Evolutionary conservation across 352 stramenopile genomes (phyloP).

Genomic region (Globisporangium spinosum): DNA sequence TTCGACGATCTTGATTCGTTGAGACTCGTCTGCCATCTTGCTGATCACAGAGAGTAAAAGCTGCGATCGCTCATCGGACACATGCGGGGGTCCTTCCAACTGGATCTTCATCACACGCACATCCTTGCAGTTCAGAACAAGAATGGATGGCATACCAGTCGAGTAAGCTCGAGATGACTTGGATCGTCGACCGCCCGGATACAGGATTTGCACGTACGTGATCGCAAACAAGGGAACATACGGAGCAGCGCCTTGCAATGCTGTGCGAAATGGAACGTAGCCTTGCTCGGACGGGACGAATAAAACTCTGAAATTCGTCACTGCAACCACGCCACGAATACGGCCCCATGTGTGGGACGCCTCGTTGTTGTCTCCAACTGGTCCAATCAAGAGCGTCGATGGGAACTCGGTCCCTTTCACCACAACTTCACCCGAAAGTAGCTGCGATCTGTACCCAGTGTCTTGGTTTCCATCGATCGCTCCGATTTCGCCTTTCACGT

Average conservation of each 20-base stretch:
- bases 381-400: constrained; percentile 58
- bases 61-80: constrained; percentile 54
- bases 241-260: constrained; percentile 36
- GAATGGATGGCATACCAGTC: constrained; percentile 44
- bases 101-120: constrained; percentile 69
- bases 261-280: constrained; percentile 33
- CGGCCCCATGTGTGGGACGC: constrained; percentile 55
- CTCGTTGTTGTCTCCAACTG: constrained; percentile 54
- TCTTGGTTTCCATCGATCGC: constrained; percentile 7
- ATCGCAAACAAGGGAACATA: constrained; percentile 81
- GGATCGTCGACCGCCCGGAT: constrained; percentile 48
- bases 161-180: constrained; percentile 52
- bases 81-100: constrained; percentile 39
- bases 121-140: constrained; percentile 80
- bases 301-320: constrained; percentile 80
- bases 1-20: constrained; percentile 45
- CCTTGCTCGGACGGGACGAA: constrained; percentile 63
- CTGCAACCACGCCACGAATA: constrained; percentile 52
- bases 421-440: constrained; percentile 37
- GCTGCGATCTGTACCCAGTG: constrained; percentile 5
- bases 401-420: constrained; percentile 42
- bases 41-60: constrained; percentile 45
- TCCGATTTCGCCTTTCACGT: background rate
- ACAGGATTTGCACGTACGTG: constrained; percentile 53
- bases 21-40: constrained; percentile 50